Percentiles rank a stretch among this genome's conserved stretches.
Conservation (phyloP, 495 filamentous ascomycete species). For the Neurospora sp. region DNA sequence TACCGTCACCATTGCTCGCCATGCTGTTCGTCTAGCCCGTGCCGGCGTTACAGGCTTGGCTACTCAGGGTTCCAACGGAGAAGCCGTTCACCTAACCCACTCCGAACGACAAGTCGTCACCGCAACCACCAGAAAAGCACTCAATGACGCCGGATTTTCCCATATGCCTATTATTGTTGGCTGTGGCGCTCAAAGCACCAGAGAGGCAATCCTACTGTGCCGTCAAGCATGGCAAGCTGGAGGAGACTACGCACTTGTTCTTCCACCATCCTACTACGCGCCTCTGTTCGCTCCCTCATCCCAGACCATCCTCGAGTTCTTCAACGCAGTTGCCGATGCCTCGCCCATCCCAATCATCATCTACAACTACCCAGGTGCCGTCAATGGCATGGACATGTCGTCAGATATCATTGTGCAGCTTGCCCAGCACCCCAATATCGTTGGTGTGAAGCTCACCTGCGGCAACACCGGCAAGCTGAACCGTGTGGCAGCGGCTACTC, state of each 20-base stretch:
- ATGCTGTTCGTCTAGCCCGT: conserved; percentile 73
- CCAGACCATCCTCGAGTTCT: conserved; percentile 65
- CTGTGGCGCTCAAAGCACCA: conserved; percentile 73
- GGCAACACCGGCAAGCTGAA: conserved; percentile 89
- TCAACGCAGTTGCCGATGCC: conserved; percentile 64
- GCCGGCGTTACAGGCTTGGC: conserved; percentile 72
- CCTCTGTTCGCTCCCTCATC: conserved; percentile 45
- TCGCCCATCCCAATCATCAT: conserved; percentile 84
- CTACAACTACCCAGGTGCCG: conserved; percentile 87
- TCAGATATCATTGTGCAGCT: conserved; percentile 71
- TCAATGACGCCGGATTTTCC: conserved; percentile 57
- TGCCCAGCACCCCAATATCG: conserved; percentile 72
- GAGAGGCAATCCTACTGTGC: conserved; percentile 76
- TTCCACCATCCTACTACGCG: conserved; percentile 84
- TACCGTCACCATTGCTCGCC: conserved; percentile 52
- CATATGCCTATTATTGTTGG: conserved; percentile 80
- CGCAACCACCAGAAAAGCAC: conserved; percentile 63
- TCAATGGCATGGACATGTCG: conserved; percentile 68
- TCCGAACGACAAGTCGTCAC: conserved; percentile 68
- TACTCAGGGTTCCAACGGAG: conserved; percentile 85
- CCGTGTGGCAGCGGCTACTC: conserved; percentile 70
- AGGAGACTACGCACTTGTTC: conserved; percentile 79
- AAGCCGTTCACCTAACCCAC: conserved; percentile 73
- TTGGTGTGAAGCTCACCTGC: conserved; percentile 86
- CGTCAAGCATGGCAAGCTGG: conserved; percentile 65